Percentiles rank a stretch among this genome's conserved stretches.
Conservation (phyloP, 768 basidiomycete species). For the Mycena alexandri region DNA sequence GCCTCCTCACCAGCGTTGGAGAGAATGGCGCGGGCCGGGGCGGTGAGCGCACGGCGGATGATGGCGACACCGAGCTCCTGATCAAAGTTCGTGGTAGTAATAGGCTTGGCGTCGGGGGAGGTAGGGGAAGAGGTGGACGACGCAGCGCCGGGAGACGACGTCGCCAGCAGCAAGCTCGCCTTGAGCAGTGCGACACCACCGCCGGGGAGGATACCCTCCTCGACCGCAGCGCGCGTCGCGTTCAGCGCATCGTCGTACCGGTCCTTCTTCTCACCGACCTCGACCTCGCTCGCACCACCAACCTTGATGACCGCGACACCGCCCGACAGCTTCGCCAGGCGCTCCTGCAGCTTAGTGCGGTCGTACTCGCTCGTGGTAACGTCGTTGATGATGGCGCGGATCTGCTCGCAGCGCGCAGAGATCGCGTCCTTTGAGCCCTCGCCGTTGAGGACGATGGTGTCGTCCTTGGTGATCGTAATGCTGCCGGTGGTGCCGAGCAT, state of each 20-base stretch:
- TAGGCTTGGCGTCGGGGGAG: constrained; percentile 70
- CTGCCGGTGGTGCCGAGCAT: constrained; percentile 92
- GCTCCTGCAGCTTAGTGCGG: constrained; percentile 94
- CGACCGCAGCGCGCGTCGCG: constrained; percentile 98
- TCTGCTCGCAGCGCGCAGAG: constrained; percentile 95
- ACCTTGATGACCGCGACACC: constrained; percentile 99
- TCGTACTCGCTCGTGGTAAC: constrained; percentile 93
- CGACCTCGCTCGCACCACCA: constrained; percentile 93
- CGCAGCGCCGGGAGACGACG: constrained; percentile 61
- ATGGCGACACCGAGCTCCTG: constrained; percentile 96
- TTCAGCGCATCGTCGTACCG: constrained; percentile 97
- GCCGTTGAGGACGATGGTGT: constrained; percentile 96
- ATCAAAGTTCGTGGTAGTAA: constrained; percentile 93
- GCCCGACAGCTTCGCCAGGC: constrained; percentile 94
- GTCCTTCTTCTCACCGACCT: constrained; percentile 99
- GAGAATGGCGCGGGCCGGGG: constrained; percentile 90
- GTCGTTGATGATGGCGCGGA: constrained; percentile 86
- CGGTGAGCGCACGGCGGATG: constrained; percentile 86
- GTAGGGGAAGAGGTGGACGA: constrained; percentile 64
- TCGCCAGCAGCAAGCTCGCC: constrained; percentile 79
- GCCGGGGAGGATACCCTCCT: constrained; percentile 98
- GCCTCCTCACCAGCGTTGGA: constrained; percentile 96
- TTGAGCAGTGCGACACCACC: constrained; percentile 95
- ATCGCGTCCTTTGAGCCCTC: constrained; percentile 92
- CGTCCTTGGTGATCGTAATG: constrained; percentile 97